Evolutionary conservation across 2,329 filamentous ascomycete species (phyloP).

Genomic region (Xylariaceae sp.): DNA sequence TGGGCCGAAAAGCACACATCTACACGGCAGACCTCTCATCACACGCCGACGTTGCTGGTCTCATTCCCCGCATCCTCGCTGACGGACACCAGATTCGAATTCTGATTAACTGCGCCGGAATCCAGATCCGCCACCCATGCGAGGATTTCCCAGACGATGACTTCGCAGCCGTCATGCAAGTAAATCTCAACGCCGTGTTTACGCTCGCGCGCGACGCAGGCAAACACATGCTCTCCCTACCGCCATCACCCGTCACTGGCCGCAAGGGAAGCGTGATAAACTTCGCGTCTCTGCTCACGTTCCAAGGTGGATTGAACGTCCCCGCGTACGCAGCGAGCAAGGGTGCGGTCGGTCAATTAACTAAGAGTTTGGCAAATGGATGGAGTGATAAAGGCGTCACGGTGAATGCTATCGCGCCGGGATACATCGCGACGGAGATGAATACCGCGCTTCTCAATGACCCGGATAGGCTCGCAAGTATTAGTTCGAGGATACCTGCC

Average conservation of each 20-base stretch:
- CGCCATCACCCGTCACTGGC: slow-evolving; percentile 44
- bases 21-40: slow-evolving; percentile 69
- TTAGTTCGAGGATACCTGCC: slow-evolving; percentile 77
- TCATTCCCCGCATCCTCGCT: slow-evolving; percentile 60
- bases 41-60: slow-evolving; percentile 54
- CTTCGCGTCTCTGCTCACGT: slow-evolving; percentile 74
- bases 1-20: slow-evolving; percentile 65
- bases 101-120: slow-evolving; percentile 82
- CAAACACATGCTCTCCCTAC: slow-evolving; percentile 69
- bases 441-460: slow-evolving; percentile 79
- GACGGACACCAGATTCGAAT: slow-evolving; percentile 69
- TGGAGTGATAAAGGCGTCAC: slow-evolving; percentile 78
- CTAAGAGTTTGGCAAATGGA: slow-evolving; percentile 82
- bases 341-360: slow-evolving; percentile 80
- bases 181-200: slow-evolving; percentile 83
- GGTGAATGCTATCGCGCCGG: slow-evolving; percentile 86
- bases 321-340: slow-evolving; percentile 86
- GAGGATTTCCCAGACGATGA: slow-evolving; percentile 73
- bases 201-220: slow-evolving; percentile 74
- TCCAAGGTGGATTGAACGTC: slow-evolving; percentile 85
- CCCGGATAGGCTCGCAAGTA: slow-evolving; percentile 65
- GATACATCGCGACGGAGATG: slow-evolving; percentile 94
- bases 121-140: slow-evolving; percentile 75
- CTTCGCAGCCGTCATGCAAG: slow-evolving; percentile 79
- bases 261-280: slow-evolving; percentile 77